These are phyloP conservation scores for Bacidia rubella DNA, from an alignment of 495 filamentous ascomycete species.

Conservation along the genomic window DNA sequence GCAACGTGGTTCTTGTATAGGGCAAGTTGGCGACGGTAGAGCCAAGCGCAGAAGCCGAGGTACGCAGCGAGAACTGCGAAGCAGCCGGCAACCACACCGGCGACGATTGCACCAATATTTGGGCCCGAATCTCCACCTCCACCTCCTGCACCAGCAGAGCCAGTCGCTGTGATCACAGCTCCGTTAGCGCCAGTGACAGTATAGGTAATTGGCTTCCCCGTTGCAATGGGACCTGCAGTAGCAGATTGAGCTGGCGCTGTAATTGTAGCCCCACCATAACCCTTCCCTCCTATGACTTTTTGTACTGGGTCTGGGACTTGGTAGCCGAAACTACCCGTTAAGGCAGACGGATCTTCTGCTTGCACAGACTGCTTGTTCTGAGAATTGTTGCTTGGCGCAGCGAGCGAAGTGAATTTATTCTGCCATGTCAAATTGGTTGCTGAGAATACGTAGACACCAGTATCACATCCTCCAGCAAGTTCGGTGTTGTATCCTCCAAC, in stretches of 20 bases:
- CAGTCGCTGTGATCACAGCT: conserved; percentile 35
- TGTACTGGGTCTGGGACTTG: conserved; percentile 47
- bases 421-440: conserved; percentile 46
- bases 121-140: conserved; percentile 17
- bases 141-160: conserved; percentile 11
- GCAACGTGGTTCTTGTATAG: conserved; percentile 51
- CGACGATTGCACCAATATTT: conserved; percentile 49
- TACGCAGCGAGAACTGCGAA: conserved; percentile 44
- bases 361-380: conserved; percentile 33
- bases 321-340: conserved; percentile 49
- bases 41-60: conserved; percentile 57
- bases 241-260: conserved; percentile 50
- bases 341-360: conserved; percentile 27
- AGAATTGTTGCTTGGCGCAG: conserved; percentile 20
- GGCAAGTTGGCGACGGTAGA: conserved; percentile 49
- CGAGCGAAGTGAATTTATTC: conserved; percentile 40
- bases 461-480: conserved; percentile 46
- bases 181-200: conserved; percentile 49
- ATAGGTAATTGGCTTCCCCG: conserved; percentile 48
- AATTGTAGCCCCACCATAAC: conserved; percentile 49
- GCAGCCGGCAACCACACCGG: conserved; percentile 48
- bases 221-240: conserved; percentile 53
- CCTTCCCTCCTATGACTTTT: conserved; percentile 47
- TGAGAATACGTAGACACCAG: conserved; percentile 57
- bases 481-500: conserved; percentile 55